phyloP scores from a whole-genome alignment of 1,139 yeast genomes.

The Sugiyamaella paludigena region DNA sequence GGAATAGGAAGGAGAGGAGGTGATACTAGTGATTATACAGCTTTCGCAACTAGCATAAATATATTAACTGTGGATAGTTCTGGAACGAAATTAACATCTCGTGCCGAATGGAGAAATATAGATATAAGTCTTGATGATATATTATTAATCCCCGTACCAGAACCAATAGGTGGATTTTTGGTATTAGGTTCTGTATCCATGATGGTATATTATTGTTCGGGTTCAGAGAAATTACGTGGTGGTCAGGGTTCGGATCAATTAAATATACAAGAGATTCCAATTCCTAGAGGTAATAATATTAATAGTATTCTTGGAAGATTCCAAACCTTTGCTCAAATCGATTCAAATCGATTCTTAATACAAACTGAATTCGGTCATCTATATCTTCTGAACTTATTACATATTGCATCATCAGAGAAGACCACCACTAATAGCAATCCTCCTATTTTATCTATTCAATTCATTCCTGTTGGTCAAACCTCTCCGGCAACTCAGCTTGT shows the following conservation, averaged over 20 bases:
- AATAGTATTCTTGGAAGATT: background rate
- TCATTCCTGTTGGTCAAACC: slow-evolving; percentile 14
- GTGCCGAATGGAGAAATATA: slow-evolving; percentile 7
- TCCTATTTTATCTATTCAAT: slow-evolving; percentile 2
- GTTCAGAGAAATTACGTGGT: slow-evolving; percentile 9
- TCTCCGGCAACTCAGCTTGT: slow-evolving; percentile 20
- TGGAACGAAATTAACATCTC: slow-evolving; percentile 3
- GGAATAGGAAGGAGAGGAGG: background rate
- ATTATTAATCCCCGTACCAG: slow-evolving; percentile 8
- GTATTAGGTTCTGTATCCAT: slow-evolving; percentile 6
- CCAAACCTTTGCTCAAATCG: slow-evolving; percentile 15
- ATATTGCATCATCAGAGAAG: slow-evolving; percentile 1
- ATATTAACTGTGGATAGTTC: slow-evolving; percentile 1
- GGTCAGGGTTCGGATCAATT: slow-evolving; percentile 8
- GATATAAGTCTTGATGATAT: background rate
- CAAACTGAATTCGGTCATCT: slow-evolving; percentile 16
- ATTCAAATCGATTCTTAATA: slow-evolving; percentile 13
- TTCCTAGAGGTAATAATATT: slow-evolving; percentile 1
- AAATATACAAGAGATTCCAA: background rate
- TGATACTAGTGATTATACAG: background rate
- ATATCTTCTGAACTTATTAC: slow-evolving; percentile 11
- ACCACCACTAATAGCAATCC: background rate
- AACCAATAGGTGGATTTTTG: slow-evolving; percentile 12
- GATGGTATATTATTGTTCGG: slow-evolving; percentile 5
- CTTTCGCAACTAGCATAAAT: background rate